Evolutionary conservation across 495 filamentous ascomycete genomes (phyloP), one percentile per base, ranked within the genome.

Genomic region (Letharia columbiana): DNA sequence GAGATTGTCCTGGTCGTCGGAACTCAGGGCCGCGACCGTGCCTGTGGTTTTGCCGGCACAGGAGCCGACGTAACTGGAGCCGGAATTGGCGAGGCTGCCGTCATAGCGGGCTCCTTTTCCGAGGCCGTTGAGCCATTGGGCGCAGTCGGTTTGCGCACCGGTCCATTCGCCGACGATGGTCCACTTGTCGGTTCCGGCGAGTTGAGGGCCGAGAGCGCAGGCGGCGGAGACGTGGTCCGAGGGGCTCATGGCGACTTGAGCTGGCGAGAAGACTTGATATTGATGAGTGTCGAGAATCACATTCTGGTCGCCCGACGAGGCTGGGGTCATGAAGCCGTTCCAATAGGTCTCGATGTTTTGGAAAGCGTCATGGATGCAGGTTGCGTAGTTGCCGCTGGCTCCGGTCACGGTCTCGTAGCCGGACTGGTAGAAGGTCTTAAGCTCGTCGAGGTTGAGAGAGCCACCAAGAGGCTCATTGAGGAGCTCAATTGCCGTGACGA

Each of bases 361-460:
- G 74, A 92, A 92, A 3, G 87, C 86, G 66, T 94, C 90, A 62
- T 85, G 82, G 59, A 92, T 78, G 12, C 84, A 77, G 40, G 90
- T 77, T 12, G 84, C 82, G 18, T 82, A 83, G 40, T 87, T 74
- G 11, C 78, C 69, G 68, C 80, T 86, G 6, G 73, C 63, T 23
- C 74, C 69, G 20, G 83, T 83, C 28, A 87, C 75, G 42, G 79
- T 79, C 12, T 80, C 81, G 76, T 79, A 87, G 18, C 83, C 81
- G 60, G 87, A 81, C 52, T 84, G 80, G 75, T 89, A 89, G 77
- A 86, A 92, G 63, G 85, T 76, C 67, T 82, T 78, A 45, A 90
- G 68, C 5, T 67, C 72, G 60, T 75, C 74, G 60, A 83, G 72
- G 66, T 85, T 75, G 33, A 89, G 77, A 3, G 76, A 78, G 6